Evolutionary conservation across 208 protist species (phyloP), one percentile per base, ranked within the genome.

Genomic region (Herpetomonas tarakana): DNA sequence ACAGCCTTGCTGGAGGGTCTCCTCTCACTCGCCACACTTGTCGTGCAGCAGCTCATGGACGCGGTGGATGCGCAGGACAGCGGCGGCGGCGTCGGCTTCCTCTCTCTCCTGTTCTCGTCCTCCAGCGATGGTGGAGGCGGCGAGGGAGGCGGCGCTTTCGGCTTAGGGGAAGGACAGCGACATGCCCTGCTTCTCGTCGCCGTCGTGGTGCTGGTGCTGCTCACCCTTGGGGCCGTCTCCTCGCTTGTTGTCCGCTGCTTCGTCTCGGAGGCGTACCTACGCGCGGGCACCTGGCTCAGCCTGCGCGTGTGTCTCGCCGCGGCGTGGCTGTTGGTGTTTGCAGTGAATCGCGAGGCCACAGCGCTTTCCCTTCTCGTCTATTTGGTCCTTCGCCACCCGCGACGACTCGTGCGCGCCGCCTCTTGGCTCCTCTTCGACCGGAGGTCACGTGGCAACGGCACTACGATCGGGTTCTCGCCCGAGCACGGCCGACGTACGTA

Each of bases 1-100:
- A 71, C 79, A 0, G 76, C 71, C 26, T 35, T 78, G 26, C 51
- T 71, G 22, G 79, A 89, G 27, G 76, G 65, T 38, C 3, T 84
- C 11, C 29, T 81, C 22, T 78, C 21, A 18, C 31, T 52, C 57
- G 14, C 35, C 9, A 41, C 35, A 41, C 35, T 41, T 6, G 9
- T 41, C 14, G 51, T 52, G 61, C 65, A 58, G 35, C 35, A 41
- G 35, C 14, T 6, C 14, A 6, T 41, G 35, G 35, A 41, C 35
- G 57, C 44, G 18, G 39, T 27, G 21, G 50, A 54, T 28, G 50
- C 50, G 28, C 3, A 6, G 19, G 4, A 22, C 18, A 45, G 30
- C 26, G 41, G 58, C 28, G 18, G 3, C 21, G 27, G 25, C 24
- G n/a, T 50, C 28, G 24, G 6, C 19, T 18, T 56, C 30, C 52